These are phyloP conservation scores for Puccinia horiana DNA, from an alignment of 1,284 basidiomycete species.

Conservation along the genomic window DNA sequence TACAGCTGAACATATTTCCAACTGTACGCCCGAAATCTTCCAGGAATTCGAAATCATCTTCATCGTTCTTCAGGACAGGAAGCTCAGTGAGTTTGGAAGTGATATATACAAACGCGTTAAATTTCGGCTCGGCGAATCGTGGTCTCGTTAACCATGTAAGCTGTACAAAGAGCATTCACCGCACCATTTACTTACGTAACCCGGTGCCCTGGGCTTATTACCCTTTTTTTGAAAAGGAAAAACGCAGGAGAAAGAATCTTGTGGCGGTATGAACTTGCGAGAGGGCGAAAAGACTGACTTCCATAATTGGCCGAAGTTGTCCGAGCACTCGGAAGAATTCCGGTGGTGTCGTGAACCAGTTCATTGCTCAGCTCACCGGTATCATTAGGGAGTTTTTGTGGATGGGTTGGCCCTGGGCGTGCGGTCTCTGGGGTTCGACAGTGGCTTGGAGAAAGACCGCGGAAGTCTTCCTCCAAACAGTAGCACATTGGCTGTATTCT, in stretches of 20 bases:
- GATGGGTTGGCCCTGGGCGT: constrained; percentile 7
- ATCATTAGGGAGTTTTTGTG: constrained; percentile 8
- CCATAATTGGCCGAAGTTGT: constrained; percentile 15
- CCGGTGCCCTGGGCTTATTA: background rate
- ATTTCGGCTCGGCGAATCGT: constrained; percentile 1
- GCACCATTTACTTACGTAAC: constrained; percentile 17
- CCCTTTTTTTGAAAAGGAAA: background rate
- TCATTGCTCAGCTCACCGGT: constrained; percentile 1
- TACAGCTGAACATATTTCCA: background rate
- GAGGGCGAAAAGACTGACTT: constrained; percentile 20
- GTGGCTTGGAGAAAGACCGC: background rate
- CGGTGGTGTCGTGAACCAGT: background rate
- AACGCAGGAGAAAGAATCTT: background rate
- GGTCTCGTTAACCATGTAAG: background rate
- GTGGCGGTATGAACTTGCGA: background rate
- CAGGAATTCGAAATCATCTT: background rate
- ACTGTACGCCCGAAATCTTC: constrained; percentile 3
- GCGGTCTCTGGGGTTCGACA: constrained; percentile 10
- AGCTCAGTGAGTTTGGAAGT: background rate
- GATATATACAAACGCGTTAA: background rate
- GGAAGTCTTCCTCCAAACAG: constrained; percentile 5
- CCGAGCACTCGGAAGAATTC: constrained; percentile 23
- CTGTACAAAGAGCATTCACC: background rate
- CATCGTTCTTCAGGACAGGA: constrained; percentile 7
- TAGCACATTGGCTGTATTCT: constrained; percentile 18